Conservation (phyloP, 768 basidiomycete genomes). For the Suillus tomentosus region DNA sequence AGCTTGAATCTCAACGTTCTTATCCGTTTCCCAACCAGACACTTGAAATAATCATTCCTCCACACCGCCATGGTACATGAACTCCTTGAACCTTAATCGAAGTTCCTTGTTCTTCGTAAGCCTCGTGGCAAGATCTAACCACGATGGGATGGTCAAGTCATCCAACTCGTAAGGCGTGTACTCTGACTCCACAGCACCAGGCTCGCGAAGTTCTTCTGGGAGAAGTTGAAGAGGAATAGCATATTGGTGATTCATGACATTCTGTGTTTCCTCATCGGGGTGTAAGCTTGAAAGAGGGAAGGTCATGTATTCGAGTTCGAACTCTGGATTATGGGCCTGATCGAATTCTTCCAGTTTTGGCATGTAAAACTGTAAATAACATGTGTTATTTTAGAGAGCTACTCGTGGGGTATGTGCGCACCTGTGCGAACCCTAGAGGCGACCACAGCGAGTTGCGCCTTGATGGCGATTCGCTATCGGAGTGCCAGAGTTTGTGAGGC, state of each 20-base stretch:
- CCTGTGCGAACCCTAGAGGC: conserved; percentile 85
- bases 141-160: conserved; percentile 78
- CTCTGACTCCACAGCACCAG: conserved; percentile 44
- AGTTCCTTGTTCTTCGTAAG: conserved; percentile 57
- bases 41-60: conserved; percentile 21
- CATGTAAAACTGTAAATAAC: conserved; percentile 57
- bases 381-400: conserved; percentile 9
- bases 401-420: conserved; percentile 34
- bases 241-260: conserved; percentile 33
- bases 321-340: conserved; percentile 54
- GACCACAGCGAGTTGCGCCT: conserved; percentile 68
- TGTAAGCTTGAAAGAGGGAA: conserved; percentile 47
- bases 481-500: conserved; percentile 61
- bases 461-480: conserved; percentile 67
- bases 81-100: conserved; percentile 61
- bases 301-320: conserved; percentile 80
- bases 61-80: conserved; percentile 66
- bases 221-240: conserved; percentile 61
- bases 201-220: conserved; percentile 48
- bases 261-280: conserved; percentile 26
- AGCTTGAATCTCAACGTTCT: background rate
- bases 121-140: conserved; percentile 65
- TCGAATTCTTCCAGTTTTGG: conserved; percentile 53
- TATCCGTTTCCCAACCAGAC: background rate
- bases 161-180: conserved; percentile 70